Conservation (phyloP, 2,329 filamentous ascomycete species). For the Alternaria ethzedia region DNA sequence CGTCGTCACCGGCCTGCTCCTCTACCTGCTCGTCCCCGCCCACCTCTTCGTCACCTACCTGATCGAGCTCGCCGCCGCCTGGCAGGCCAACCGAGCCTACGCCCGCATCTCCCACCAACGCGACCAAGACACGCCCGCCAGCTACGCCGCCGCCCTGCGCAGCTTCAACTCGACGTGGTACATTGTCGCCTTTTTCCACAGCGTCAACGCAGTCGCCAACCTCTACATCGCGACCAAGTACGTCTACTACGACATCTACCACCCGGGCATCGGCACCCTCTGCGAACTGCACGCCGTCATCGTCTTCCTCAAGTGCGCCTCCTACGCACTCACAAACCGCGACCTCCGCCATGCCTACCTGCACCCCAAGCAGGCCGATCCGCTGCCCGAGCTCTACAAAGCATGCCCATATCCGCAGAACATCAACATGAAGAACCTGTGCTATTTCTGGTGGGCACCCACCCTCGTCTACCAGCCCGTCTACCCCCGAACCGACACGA, state of each 20-base stretch:
- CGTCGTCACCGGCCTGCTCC: constrained; percentile 72
- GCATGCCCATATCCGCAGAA: constrained; percentile 88
- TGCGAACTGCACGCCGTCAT: constrained; percentile 92
- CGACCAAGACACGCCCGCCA: constrained; percentile 58
- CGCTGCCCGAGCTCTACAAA: constrained; percentile 81
- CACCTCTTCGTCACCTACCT: constrained; percentile 90
- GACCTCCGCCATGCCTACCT: constrained; percentile 91
- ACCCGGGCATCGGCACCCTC: constrained; percentile 90
- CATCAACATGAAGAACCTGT: constrained; percentile 84
- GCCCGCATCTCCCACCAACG: constrained; percentile 59
- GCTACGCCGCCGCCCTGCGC: constrained; percentile 65
- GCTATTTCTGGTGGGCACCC: constrained; percentile 98
- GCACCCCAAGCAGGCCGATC: constrained; percentile 73
- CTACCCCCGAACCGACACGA: constrained; percentile 81
- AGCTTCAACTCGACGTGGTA: constrained; percentile 78
- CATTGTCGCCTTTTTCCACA: constrained; percentile 79
- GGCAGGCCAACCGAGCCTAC: constrained; percentile 74
- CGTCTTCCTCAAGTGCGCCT: constrained; percentile 94
- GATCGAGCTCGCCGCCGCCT: constrained; percentile 83
- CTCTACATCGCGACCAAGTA: constrained; percentile 80
- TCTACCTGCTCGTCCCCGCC: constrained; percentile 88
- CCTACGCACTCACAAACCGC: constrained; percentile 95
- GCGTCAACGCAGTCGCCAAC: constrained; percentile 81
- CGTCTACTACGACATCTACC: constrained; percentile 90
- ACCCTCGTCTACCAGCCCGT: constrained; percentile 97